phyloP scores from a whole-genome alignment of 108 stramenopile species.

The Skeletonema marinoi region DNA sequence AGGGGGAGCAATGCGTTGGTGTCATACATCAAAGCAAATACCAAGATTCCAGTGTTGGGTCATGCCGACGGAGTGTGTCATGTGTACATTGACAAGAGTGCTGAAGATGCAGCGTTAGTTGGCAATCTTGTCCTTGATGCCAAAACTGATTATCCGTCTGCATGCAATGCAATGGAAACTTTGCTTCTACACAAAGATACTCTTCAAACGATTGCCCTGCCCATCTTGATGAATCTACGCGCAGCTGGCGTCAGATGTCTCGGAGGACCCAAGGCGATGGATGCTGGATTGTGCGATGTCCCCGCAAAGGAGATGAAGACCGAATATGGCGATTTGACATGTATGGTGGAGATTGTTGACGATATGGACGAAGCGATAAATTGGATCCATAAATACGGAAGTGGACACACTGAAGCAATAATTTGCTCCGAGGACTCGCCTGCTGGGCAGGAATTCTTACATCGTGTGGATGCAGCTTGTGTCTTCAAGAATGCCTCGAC shows the following conservation, averaged over 20 bases:
- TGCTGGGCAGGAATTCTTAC: conserved; percentile 86
- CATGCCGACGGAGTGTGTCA: conserved; percentile 99
- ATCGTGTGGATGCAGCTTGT: conserved; percentile 93
- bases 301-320: conserved; percentile 70
- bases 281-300: conserved; percentile 73
- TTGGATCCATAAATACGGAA: conserved; percentile 93
- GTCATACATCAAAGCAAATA: conserved; percentile 88
- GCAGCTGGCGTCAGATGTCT: conserved; percentile 88
- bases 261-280: conserved; percentile 86
- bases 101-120: conserved; percentile 60
- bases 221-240: conserved; percentile 75
- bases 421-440: conserved; percentile 84
- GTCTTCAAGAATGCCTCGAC: conserved; percentile 98
- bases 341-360: conserved; percentile 94
- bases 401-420: conserved; percentile 96
- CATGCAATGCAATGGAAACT: conserved; percentile 98
- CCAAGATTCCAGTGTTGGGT: conserved; percentile 96
- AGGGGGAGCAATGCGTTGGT: conserved; percentile 93
- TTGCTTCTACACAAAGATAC: conserved; percentile 89
- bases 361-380: conserved; percentile 90
- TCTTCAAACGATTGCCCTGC: conserved; percentile 61
- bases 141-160: conserved; percentile 98
- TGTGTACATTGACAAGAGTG: conserved; percentile 91
- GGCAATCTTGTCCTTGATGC: conserved; percentile 84
- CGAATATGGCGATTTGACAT: conserved; percentile 94